Conservation (phyloP, 768 basidiomycete species). For the Cystobasidium onofrii region DNA sequence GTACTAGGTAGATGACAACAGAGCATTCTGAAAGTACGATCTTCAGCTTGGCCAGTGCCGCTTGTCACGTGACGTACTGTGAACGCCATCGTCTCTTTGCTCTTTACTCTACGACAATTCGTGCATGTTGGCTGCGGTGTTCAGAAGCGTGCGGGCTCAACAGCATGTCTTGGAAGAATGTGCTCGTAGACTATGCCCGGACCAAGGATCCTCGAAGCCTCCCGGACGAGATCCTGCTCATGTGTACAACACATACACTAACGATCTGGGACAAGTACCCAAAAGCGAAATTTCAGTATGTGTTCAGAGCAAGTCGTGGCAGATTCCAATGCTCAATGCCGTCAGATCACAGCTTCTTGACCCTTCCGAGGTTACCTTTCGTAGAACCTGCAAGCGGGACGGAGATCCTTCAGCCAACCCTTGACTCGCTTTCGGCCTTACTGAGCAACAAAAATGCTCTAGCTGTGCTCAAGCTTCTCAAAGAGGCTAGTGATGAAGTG, state of each 20-base stretch:
- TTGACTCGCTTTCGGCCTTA: conserved; percentile 17
- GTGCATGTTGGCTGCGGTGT: no score
- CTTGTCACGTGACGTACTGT: no score
- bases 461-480: conserved; percentile 23
- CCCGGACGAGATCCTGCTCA: conserved; percentile 1
- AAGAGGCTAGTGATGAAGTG: conserved; percentile 23
- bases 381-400: neutral
- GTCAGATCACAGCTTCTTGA: conserved; percentile 17
- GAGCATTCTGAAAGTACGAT: no score
- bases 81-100: no score
- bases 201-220: conserved; percentile 10
- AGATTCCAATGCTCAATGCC: no score
- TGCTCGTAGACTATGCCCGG: conserved; percentile 29
- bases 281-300: conserved; percentile 16
- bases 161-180: conserved; percentile 32
- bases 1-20: no score
- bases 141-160: neutral
- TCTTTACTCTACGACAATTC: no score
- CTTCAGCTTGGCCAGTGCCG: no score
- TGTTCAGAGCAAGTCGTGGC: no score
- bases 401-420: conserved; percentile 9
- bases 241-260: conserved; percentile 14
- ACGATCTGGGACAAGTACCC: conserved; percentile 32
- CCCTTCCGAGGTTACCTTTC: conserved; percentile 2
- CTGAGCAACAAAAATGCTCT: conserved; percentile 2